These are phyloP conservation scores for Eudorina sp. DNA, from an alignment of 139 green algal species.

Conservation along the genomic window DNA sequence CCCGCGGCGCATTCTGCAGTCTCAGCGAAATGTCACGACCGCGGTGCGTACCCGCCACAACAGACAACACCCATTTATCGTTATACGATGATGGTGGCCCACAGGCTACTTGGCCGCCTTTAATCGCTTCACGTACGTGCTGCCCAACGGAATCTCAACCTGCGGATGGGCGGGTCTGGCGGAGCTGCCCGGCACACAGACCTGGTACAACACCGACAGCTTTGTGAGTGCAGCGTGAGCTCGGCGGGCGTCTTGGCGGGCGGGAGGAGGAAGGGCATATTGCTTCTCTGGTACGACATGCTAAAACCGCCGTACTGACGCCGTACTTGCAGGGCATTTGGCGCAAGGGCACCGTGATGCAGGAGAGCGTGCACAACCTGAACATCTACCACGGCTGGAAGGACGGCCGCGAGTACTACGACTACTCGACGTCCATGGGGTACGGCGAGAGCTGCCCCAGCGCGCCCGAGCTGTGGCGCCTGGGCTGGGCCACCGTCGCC, in stretches of 20 bases:
- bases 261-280: too few species aligned
- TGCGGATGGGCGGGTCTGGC: conserved; percentile 12
- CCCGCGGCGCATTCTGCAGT: too few species aligned
- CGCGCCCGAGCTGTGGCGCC: too few species aligned
- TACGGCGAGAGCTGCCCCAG: background rate
- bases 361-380: conserved; percentile 6
- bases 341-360: background rate
- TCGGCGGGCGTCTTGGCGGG: background rate
- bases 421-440: background rate
- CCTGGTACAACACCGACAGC: background rate
- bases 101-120: background rate
- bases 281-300: too few species aligned
- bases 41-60: too few species aligned
- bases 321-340: background rate
- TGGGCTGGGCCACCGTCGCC: background rate
- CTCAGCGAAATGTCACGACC: too few species aligned
- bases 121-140: background rate
- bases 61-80: too few species aligned
- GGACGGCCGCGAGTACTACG: background rate
- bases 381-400: conserved; percentile 3
- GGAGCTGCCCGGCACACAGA: conserved; percentile 1
- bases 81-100: too few species aligned
- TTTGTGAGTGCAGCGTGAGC: background rate
- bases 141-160: background rate
- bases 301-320: too few species aligned